A percentile compares a stretch with the other conserved stretches of the same genome.
phyloP scores from a whole-genome alignment of 495 filamentous ascomycete species.

The Penicillium roqueforti region DNA sequence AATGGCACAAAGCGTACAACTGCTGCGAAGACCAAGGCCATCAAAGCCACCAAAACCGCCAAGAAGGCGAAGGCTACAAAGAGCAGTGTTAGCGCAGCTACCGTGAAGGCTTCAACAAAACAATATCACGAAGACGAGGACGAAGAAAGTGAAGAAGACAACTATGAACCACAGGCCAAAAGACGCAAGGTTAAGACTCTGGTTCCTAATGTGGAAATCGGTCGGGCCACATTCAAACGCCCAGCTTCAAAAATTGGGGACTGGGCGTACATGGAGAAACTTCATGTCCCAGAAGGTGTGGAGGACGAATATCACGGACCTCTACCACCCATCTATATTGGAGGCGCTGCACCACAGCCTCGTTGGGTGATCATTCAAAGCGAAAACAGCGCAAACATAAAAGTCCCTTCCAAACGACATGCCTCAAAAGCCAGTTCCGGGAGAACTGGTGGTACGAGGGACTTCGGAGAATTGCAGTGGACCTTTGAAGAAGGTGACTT shows the following conservation, averaged over 20 bases:
- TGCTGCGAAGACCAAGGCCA: neutral
- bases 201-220: neutral
- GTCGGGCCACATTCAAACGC: neutral
- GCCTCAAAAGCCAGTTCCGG: neutral
- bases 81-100: neutral
- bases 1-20: neutral
- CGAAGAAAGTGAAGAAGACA: neutral
- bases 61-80: neutral
- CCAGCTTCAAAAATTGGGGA: neutral
- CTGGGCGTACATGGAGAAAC: neutral
- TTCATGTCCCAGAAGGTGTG: neutral
- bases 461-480: neutral
- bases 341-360: slow-evolving; percentile 2
- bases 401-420: neutral
- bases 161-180: neutral
- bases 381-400: neutral
- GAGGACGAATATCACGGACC: neutral
- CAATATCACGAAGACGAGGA: neutral
- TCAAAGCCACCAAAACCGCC: neutral
- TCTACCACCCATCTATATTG: neutral
- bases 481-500: slow-evolving; percentile 3
- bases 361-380: slow-evolving; percentile 1
- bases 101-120: neutral
- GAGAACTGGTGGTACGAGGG: neutral
- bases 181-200: neutral